phyloP scores from a whole-genome alignment of 2,329 filamentous ascomycete genomes.

The Periconia macrospinosa region DNA sequence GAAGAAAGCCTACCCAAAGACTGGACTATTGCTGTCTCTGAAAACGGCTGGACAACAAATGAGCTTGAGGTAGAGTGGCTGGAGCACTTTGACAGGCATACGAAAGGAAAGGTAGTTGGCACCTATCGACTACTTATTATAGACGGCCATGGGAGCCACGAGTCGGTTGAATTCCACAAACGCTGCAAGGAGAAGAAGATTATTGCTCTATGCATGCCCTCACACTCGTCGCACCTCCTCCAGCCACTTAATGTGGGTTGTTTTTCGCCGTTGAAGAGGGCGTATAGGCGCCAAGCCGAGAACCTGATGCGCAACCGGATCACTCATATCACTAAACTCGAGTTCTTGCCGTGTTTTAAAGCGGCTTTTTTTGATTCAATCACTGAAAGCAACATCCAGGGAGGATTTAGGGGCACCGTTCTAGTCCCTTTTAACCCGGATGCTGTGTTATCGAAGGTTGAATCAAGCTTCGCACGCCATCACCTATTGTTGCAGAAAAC shows the following conservation, averaged over 20 bases:
- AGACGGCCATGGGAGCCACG: slow-evolving; percentile 37
- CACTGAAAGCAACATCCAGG: slow-evolving; percentile 29
- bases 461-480: slow-evolving; percentile 18
- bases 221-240: slow-evolving; percentile 38
- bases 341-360: slow-evolving; percentile 24
- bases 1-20: slow-evolving; percentile 14
- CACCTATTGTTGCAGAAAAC: slow-evolving; percentile 9
- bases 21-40: slow-evolving; percentile 29
- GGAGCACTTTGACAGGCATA: slow-evolving; percentile 38
- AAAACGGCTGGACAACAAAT: slow-evolving; percentile 39
- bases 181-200: slow-evolving; percentile 10
- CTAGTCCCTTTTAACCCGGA: slow-evolving; percentile 37
- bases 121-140: slow-evolving; percentile 10
- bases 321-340: slow-evolving; percentile 26
- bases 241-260: slow-evolving; percentile 44
- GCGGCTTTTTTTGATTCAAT: slow-evolving; percentile 23
- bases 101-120: slow-evolving; percentile 20
- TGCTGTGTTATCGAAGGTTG: slow-evolving; percentile 33
- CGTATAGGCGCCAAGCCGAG: slow-evolving; percentile 19
- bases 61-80: slow-evolving; percentile 37
- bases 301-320: slow-evolving; percentile 13
- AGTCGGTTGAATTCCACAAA: slow-evolving; percentile 14
- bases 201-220: slow-evolving; percentile 7
- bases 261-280: slow-evolving; percentile 39
- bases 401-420: slow-evolving; percentile 33